phyloP scores from a whole-genome alignment of 345 rosid species.

The Hibiscus mutabilis region DNA sequence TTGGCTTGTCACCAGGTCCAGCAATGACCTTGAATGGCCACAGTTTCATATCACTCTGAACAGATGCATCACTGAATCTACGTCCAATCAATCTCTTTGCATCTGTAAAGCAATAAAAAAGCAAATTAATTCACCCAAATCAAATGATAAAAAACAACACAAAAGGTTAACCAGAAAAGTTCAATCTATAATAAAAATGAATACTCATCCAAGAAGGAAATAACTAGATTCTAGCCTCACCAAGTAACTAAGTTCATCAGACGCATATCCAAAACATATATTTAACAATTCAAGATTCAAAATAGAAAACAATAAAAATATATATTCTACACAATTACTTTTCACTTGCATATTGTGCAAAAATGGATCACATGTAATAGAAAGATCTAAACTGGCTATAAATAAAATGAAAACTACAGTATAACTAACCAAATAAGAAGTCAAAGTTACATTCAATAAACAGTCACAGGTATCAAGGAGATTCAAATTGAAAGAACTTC shows the following conservation, averaged over 20 bases:
- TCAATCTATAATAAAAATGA: background rate
- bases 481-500: background rate
- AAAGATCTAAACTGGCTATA: background rate
- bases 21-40: constrained; percentile 74
- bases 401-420: background rate
- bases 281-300: too few relatives aligned
- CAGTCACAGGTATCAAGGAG: too few relatives aligned
- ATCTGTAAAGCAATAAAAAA: constrained; percentile 30
- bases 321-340: background rate
- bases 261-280: background rate
- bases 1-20: constrained; percentile 69
- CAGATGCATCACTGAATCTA: constrained; percentile 52
- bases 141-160: background rate
- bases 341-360: background rate
- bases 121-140: background rate
- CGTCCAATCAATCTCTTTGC: constrained; percentile 76
- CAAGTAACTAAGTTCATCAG: background rate
- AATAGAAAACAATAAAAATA: background rate
- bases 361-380: background rate
- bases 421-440: background rate
- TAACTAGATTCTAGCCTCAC: background rate
- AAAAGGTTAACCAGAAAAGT: background rate
- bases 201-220: background rate
- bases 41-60: constrained; percentile 60
- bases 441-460: background rate